A percentile compares a stretch with the other conserved stretches of the same genome.
Conservation (phyloP, 2,329 filamentous ascomycete species). For the Ploettnerulaceae sp. region DNA sequence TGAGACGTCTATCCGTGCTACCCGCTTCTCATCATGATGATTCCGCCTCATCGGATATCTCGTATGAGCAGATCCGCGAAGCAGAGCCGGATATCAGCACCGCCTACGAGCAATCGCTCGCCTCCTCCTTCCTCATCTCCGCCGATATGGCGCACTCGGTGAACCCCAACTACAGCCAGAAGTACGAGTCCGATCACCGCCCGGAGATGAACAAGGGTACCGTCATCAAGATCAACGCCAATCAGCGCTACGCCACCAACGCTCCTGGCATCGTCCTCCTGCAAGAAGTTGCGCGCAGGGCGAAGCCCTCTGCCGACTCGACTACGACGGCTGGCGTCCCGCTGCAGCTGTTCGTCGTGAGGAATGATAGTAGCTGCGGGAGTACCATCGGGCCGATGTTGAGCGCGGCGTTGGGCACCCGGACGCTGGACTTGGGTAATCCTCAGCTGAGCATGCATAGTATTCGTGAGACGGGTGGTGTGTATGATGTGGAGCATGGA, state of each 20-base stretch:
- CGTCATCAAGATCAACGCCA: conserved; percentile 97
- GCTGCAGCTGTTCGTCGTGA: conserved; percentile 90
- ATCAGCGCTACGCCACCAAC: conserved; percentile 95
- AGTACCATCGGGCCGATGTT: conserved; percentile 98
- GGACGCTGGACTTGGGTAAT: conserved; percentile 55
- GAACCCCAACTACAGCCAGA: conserved; percentile 88
- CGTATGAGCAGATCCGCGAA: conserved; percentile 55
- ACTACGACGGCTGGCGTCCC: conserved; percentile 65
- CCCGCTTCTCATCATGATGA: conserved; percentile 51
- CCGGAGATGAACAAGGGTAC: conserved; percentile 95
- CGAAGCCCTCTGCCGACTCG: conserved; percentile 44
- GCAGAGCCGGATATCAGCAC: conserved; percentile 62
- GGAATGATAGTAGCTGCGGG: conserved; percentile 91
- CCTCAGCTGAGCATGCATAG: conserved; percentile 90
- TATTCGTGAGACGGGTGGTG: conserved; percentile 87
- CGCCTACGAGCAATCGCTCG: conserved; percentile 87
- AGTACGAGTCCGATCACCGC: conserved; percentile 87
- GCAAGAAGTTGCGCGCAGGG: conserved; percentile 71
- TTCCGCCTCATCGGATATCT: conserved; percentile 53
- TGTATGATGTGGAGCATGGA: conserved; percentile 80
- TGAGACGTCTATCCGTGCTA: conserved; percentile 79
- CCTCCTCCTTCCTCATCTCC: conserved; percentile 87
- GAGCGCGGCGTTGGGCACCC: conserved; percentile 75
- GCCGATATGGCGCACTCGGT: conserved; percentile 98
- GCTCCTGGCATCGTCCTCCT: conserved; percentile 89